phyloP scores from a whole-genome alignment of 805 yeast species.

The Starmerella tilneyi region DNA sequence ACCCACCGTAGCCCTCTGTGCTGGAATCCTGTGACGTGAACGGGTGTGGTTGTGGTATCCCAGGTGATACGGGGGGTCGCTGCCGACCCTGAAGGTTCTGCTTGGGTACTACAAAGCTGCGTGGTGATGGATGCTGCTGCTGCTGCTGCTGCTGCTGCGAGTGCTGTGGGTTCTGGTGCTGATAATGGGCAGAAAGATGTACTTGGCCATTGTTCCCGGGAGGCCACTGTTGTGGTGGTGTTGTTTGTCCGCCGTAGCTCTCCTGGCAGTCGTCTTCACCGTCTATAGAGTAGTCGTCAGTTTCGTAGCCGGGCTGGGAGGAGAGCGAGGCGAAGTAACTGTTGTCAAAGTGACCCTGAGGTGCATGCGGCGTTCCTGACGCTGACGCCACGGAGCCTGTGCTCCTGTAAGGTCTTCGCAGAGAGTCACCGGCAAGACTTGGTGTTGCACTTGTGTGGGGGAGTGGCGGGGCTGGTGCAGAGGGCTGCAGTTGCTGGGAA shows the following conservation, averaged over 20 bases:
- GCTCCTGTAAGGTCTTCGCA: conserved; percentile 20
- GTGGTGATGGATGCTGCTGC: conserved; percentile 1
- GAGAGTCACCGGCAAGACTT: conserved; percentile 8
- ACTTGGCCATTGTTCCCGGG: too few species aligned
- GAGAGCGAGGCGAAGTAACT: neutral
- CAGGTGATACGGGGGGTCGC: neutral
- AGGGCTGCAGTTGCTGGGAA: neutral
- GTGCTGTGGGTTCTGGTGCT: neutral
- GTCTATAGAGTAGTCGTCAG: conserved; percentile 1
- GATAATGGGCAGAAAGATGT: neutral
- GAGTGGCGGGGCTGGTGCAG: neutral
- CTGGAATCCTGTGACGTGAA: neutral
- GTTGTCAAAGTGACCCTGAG: neutral
- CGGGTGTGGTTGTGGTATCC: neutral
- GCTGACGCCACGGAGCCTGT: conserved; percentile 4
- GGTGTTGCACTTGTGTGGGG: conserved; percentile 4
- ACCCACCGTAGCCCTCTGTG: neutral
- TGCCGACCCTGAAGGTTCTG: neutral
- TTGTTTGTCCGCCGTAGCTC: neutral
- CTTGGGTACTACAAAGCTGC: conserved; percentile 32
- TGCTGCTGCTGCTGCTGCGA: neutral
- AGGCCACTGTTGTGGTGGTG: conserved; percentile 1
- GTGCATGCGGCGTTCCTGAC: neutral
- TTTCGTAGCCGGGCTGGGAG: conserved; percentile 1
- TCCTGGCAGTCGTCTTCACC: neutral